A percentile compares a stretch with the other conserved stretches of the same genome.
Conservation (phyloP, 176 grass and related monocot species). For the Juncus effusus region DNA sequence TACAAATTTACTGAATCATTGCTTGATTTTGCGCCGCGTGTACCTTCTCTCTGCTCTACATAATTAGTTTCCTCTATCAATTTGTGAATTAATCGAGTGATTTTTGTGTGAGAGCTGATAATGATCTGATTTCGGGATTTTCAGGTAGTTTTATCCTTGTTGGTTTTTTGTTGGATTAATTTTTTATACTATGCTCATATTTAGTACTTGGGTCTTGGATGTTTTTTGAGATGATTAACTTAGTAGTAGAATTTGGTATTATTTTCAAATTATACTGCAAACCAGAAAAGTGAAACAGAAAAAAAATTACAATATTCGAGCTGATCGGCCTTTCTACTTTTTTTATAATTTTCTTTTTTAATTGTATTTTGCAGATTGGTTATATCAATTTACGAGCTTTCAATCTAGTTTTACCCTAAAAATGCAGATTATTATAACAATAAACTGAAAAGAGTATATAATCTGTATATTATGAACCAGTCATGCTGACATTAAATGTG, state of each 20-base stretch:
- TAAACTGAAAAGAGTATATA: constrained; percentile 1
- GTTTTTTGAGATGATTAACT: too few species aligned
- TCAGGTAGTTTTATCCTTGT: constrained; percentile 6
- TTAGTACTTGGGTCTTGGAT: too few species aligned
- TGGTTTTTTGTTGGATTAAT: too few species aligned
- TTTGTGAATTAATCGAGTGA: not conserved
- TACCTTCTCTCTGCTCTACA: constrained; percentile 18
- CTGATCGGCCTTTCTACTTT: too few species aligned
- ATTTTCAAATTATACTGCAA: not conserved
- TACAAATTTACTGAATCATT: constrained; percentile 5
- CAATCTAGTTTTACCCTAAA: too few species aligned
- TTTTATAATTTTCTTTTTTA: not conserved
- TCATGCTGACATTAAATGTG: constrained; percentile 47
- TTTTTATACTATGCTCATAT: too few species aligned
- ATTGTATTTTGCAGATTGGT: constrained; percentile 12
- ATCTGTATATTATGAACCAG: constrained; percentile 20
- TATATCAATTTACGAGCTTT: not conserved
- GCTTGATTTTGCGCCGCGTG: constrained; percentile 13
- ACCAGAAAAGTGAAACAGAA: too few species aligned
- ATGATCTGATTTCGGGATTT: constrained; percentile 1
- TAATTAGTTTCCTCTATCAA: not conserved
- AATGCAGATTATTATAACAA: not conserved
- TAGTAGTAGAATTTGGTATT: too few species aligned
- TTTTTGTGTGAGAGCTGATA: not conserved
- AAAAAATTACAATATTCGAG: too few species aligned